A percentile compares a stretch with the other conserved stretches of the same genome.
Conservation (phyloP, 2,329 filamentous ascomycete species). For the Aspergillus spinulosporus region DNA sequence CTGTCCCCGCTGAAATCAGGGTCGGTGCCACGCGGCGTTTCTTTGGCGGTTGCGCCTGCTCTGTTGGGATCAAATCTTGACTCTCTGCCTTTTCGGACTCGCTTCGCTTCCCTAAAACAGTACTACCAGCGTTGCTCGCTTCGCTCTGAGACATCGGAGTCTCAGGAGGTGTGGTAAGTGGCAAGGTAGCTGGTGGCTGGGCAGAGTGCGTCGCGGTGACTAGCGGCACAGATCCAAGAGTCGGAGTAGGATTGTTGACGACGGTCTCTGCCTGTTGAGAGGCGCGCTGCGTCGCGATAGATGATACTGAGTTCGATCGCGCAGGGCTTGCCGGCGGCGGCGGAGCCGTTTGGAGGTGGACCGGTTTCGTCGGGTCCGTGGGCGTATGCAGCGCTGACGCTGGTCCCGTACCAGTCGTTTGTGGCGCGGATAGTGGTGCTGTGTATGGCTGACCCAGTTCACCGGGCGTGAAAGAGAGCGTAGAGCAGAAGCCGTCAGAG, state of each 20-base stretch:
- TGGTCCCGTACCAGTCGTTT: slow-evolving; percentile 46
- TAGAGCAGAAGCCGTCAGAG: slow-evolving; percentile 95
- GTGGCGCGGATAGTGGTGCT: slow-evolving; percentile 38
- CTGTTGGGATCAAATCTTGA: slow-evolving; percentile 45
- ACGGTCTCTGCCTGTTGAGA: slow-evolving; percentile 49
- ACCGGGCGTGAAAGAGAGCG: slow-evolving; percentile 76
- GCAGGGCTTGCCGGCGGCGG: slow-evolving; percentile 73
- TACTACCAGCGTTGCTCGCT: slow-evolving; percentile 46
- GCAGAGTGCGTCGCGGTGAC: slow-evolving; percentile 71
- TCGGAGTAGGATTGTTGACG: slow-evolving; percentile 75
- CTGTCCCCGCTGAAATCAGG: slow-evolving; percentile 47
- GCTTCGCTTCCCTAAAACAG: slow-evolving; percentile 55
- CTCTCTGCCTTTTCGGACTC: slow-evolving; percentile 49
- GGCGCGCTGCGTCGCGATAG: slow-evolving; percentile 64
- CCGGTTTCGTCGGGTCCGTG: slow-evolving; percentile 58
- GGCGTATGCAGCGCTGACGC: slow-evolving; percentile 68
- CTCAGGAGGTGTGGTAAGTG: slow-evolving; percentile 85
- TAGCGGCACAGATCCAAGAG: slow-evolving; percentile 72
- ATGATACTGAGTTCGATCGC: slow-evolving; percentile 82
- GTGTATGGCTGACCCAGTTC: slow-evolving; percentile 83
- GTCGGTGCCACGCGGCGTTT: slow-evolving; percentile 71
- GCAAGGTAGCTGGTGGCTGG: slow-evolving; percentile 52
- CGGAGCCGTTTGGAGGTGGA: slow-evolving; percentile 53
- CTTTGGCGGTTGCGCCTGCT: slow-evolving; percentile 56
- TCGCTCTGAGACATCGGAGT: slow-evolving; percentile 68